Evolutionary conservation across 1,139 yeast species (phyloP).

Genomic region (Candida sp.): DNA sequence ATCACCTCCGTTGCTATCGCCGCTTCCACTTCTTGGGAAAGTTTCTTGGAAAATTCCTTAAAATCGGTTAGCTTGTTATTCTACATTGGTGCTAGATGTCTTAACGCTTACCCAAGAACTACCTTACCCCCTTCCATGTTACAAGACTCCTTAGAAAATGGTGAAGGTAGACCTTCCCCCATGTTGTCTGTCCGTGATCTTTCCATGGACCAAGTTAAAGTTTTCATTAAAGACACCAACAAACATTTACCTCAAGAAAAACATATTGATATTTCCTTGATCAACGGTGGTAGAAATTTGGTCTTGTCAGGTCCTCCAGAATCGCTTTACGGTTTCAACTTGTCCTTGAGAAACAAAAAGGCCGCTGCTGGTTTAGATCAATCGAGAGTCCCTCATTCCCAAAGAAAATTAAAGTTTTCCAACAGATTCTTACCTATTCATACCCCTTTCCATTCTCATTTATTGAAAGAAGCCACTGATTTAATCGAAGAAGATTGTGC

Average conservation of each 20-base stretch:
- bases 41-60: slow-evolving; percentile 66
- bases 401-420: slow-evolving; percentile 90
- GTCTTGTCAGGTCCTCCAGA: slow-evolving; percentile 99
- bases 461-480: slow-evolving; percentile 70
- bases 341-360: slow-evolving; percentile 88
- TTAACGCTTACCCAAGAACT: slow-evolving; percentile 88
- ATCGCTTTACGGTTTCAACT: slow-evolving; percentile 94
- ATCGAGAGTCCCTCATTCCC: slow-evolving; percentile 88
- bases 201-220: slow-evolving; percentile 73
- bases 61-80: slow-evolving; percentile 84
- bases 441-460: slow-evolving; percentile 95
- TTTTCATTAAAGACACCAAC: slow-evolving; percentile 81
- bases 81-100: slow-evolving; percentile 91
- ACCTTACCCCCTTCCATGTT: slow-evolving; percentile 92
- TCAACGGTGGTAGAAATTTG: slow-evolving; percentile 94
- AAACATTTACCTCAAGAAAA: slow-evolving; percentile 89
- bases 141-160: slow-evolving; percentile 89
- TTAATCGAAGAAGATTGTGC: slow-evolving; percentile 64
- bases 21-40: slow-evolving; percentile 81
- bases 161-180: slow-evolving; percentile 97
- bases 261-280: slow-evolving; percentile 85
- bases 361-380: slow-evolving; percentile 95
- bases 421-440: slow-evolving; percentile 94
- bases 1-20: slow-evolving; percentile 93
- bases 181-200: slow-evolving; percentile 94